phyloP scores from a whole-genome alignment of 2,329 filamentous ascomycete genomes.

The Fusarium sp. region DNA sequence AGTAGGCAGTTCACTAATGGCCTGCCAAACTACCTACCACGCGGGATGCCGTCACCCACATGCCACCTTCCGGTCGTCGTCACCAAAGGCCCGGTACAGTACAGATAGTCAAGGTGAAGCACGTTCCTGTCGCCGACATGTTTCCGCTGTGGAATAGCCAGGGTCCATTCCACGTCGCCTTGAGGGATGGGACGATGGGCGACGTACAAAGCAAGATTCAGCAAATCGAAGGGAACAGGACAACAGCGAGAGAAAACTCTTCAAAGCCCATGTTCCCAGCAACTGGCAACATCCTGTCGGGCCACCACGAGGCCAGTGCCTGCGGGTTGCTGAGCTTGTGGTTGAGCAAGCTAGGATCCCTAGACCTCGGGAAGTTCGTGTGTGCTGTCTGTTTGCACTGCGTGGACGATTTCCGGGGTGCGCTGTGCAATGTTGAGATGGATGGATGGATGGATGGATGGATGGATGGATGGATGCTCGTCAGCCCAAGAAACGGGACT shows the following conservation, averaged over 20 bases:
- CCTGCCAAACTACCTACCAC: slow-evolving; percentile 20
- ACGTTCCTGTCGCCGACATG: slow-evolving; percentile 35
- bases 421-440: slow-evolving; percentile 16
- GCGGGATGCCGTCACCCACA: slow-evolving; percentile 36
- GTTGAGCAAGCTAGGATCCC: slow-evolving; percentile 23
- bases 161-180: background rate
- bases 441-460: slow-evolving; percentile 22
- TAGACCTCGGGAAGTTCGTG: slow-evolving; percentile 7
- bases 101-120: slow-evolving; percentile 14
- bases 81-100: slow-evolving; percentile 27
- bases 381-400: slow-evolving; percentile 10
- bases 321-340: slow-evolving; percentile 3
- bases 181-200: background rate
- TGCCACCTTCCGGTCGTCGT: slow-evolving; percentile 33
- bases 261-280: slow-evolving; percentile 20
- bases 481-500: slow-evolving; percentile 32
- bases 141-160: background rate
- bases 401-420: slow-evolving; percentile 17
- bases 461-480: slow-evolving; percentile 24
- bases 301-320: slow-evolving; percentile 28
- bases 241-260: slow-evolving; percentile 13
- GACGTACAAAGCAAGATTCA: background rate
- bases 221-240: background rate
- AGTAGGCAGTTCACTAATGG: background rate
- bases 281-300: slow-evolving; percentile 8